Evolutionary conservation across 352 stramenopile species (phyloP), one percentile per base, ranked within the genome.

Genomic region (Blastocystis hominis): DNA sequence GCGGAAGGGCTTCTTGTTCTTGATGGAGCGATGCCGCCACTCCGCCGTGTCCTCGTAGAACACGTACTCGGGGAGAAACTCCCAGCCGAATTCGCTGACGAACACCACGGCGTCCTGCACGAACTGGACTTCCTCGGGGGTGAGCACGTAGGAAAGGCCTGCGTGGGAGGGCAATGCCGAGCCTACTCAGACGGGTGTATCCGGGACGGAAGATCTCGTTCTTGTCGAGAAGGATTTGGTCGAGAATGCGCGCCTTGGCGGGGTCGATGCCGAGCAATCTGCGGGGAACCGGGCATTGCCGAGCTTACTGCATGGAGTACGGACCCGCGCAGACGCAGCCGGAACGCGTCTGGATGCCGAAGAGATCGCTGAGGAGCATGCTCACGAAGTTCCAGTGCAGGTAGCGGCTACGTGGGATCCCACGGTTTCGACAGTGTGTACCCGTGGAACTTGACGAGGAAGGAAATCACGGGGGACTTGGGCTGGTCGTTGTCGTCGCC

Each of bases 351-450:
- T 95, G 96, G 34, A 98, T 93, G 2, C 96, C 96, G 90, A 98
- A 99, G 3, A 98, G 88, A 91, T 99, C 96, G 89, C 98, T 98
- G 1, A 98, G 90, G 64, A 98, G 90, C 24, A 95, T 94, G 78
- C 94, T 97, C 13, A 98, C 95, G 80, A 98, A 98, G 89, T 98
- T 98, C 91, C 97, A 98, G 89, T 98, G 96, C 53, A 98, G 89
- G 89, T 44, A 69, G 13, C 59, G 70, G n/a, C 84, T 77, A 38
- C 34, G 24, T 30, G 24, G 24, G 24, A 81, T 75, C 24, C 50
- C 34, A 68, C 30, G 44, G 9, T 46, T 34, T 0, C 6, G 4
- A 40, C 36, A 40, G 0, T 42, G 0, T 30, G 17, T 59, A 81
- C 55, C 46, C 44, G 30, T 84, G 47, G 47, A 79, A 62, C 46